phyloP scores from a whole-genome alignment of 306 rosid species.

The Glycine latifolia region DNA sequence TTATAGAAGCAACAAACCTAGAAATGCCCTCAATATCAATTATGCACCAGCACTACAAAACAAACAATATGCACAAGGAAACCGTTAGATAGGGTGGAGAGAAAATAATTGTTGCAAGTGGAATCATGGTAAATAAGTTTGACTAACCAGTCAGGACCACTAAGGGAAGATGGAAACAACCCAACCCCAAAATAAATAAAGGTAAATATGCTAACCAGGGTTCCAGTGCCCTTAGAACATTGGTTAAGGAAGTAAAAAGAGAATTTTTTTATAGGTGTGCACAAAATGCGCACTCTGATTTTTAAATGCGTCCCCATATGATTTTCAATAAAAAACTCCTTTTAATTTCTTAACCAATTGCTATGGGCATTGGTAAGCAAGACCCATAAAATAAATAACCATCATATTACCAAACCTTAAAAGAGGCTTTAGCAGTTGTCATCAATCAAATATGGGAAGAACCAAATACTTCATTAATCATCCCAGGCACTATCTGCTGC shows the following conservation, averaged over 20 bases:
- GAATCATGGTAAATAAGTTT: neutral
- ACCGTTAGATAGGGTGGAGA: neutral
- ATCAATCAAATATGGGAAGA: constrained; percentile 38
- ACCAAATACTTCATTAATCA: constrained; percentile 55
- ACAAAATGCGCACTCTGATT: no score
- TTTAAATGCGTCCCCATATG: no score
- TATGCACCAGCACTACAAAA: constrained; percentile 31
- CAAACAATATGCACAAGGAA: neutral
- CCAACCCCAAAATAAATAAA: neutral
- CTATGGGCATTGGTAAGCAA: no score
- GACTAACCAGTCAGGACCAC: neutral
- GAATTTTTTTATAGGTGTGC: no score
- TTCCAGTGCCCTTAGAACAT: no score
- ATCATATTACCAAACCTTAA: constrained; percentile 45
- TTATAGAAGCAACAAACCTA: constrained; percentile 52
- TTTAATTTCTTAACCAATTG: no score
- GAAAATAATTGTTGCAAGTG: neutral
- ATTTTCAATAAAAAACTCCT: no score
- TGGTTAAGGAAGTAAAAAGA: no score
- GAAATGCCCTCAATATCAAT: constrained; percentile 36
- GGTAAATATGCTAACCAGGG: no score
- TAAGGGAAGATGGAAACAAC: neutral
- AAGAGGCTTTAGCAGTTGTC: constrained; percentile 39
- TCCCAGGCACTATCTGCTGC: constrained; percentile 94
- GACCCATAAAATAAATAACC: neutral